Base-by-base conservation (phyloP, 1,284 basidiomycete species). In the Thecaphora frezii region DNA sequence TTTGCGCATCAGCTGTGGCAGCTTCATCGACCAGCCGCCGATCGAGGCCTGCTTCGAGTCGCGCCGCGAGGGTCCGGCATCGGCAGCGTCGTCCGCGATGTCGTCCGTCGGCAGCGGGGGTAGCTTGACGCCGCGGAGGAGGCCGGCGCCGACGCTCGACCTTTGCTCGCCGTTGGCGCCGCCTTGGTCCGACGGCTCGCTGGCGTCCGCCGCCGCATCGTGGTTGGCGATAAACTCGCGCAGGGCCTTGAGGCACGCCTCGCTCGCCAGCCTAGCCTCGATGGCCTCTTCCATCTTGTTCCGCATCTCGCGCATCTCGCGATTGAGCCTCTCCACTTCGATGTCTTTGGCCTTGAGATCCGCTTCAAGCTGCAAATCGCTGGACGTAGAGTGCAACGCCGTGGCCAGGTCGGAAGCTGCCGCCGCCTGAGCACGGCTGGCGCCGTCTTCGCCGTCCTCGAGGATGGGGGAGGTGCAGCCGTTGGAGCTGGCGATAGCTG, bases 221-320 rank as follows among this genome's bases (percentile, higher is more conserved):
- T 62, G 58, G 5, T 28, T 41, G 10, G 65, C 62, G 49, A 71
- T 70, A 22, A 62, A 73, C 28, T 73, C 72, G 12, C 71, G 62
- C 44, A 74, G 51, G 9, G 71, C 72, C 37, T 62, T 62, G 37
- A 73, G 64, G 48, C 66, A 67, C 26, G 59, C 62, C 57, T 74
- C 71, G 55, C 72, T 71, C 37, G 71, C 75, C 54, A 69, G 61
- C 18, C 74, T 48, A n/a, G 72, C 71, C 45, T 78, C 73, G 49
- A 71, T 26, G 1, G 73, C 66, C 54, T 78, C 73, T 8, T 70
- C 63, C 42, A 69, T 59, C 22, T 66, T 49, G n/a, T 54, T 37
- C 26, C 65, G 60, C 47, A 70, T 58, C 22, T 64, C 55, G 26
- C 23, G 36, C 53, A 74, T 54, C 47, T 76, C 69, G 24, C 56